Base-by-base conservation (phyloP, 306 rosid genomes). In the Lathyrus sativus region DNA sequence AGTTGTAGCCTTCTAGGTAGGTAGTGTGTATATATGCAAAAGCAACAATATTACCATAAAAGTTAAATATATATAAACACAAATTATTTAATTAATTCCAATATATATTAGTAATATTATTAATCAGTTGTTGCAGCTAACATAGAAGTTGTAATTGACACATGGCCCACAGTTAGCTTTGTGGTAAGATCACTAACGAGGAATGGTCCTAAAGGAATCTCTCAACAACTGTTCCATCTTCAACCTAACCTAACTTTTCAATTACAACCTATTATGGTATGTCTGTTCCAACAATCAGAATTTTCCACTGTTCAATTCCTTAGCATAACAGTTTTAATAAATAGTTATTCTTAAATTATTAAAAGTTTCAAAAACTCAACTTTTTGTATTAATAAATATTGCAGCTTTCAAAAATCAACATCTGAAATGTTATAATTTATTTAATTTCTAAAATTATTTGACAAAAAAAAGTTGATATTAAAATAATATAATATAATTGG, bases 271-370 rank as follows among this genome's bases (percentile, higher is more conserved):
- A 67, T 72, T 59, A 57, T 72, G 67, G 48, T 42, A 12, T 49
- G 78, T 64, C 59, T 70, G 75, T 70, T 79, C 74, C 45, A 10
- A n/a, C 22, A 19, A 68, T 64, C 71, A n/a, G 76, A 78, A 66
- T 55, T 63, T 75, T 79, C 77, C 65, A 78, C 86, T 43, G 73
- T 72, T 71, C 6, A 67, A 75, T 67, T 82, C 68, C 56, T 49
- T 3, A 49, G 9, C 65, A 45, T 61, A 63, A 67, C 33, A 29
- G 42, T 54, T 66, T 50, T 49, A 35, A 22, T 22, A 22, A 22
- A 22, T 22, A 22, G 2, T 22, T 22, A 22, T 22, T 22, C 24
- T 22, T 22, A 22, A 22, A 1, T 22, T 2, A 22, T 22, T 22
- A 22, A 1, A 22, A 2, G 1, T 22, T 22, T 2, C 1, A 22